These are phyloP conservation scores for Ceratocystis alfenasii DNA, from an alignment of 2,329 filamentous ascomycete species.

Conservation along the genomic window DNA sequence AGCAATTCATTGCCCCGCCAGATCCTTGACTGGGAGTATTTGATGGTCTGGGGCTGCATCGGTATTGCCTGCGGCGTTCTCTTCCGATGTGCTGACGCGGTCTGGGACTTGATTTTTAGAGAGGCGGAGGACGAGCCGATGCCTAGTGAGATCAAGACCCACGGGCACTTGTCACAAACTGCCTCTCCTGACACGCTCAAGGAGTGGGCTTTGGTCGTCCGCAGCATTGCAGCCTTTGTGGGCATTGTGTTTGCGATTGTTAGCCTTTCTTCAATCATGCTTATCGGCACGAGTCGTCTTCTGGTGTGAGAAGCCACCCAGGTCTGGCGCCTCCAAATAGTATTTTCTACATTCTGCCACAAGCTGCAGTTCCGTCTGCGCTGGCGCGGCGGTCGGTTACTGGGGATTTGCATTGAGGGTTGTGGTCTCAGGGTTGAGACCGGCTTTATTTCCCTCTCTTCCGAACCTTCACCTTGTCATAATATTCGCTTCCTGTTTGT, in stretches of 20 bases:
- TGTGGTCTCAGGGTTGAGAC: no score
- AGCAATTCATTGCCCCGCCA: slow-evolving; percentile 1
- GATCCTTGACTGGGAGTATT: slow-evolving; percentile 46
- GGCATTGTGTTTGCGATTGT: slow-evolving; percentile 63
- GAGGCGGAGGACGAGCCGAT: slow-evolving; percentile 30
- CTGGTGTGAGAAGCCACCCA: neutral
- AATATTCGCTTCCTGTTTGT: neutral
- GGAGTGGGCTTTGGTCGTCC: slow-evolving; percentile 59
- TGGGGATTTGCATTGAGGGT: neutral
- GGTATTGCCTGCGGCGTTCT: slow-evolving; percentile 68
- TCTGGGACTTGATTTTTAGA: slow-evolving; percentile 50
- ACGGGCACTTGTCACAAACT: neutral
- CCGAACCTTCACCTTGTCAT: neutral
- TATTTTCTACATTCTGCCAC: neutral
- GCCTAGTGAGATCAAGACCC: slow-evolving; percentile 26
- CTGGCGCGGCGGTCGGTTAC: neutral
- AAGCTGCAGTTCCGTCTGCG: neutral
- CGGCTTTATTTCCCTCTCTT: neutral
- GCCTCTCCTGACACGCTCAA: slow-evolving; percentile 35
- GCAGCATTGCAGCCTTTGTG: slow-evolving; percentile 48
- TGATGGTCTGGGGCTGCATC: slow-evolving; percentile 68
- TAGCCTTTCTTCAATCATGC: slow-evolving; percentile 24
- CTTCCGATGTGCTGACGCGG: slow-evolving; percentile 69
- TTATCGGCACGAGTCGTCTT: neutral
- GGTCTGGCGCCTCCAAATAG: neutral